A percentile compares a stretch with the other conserved stretches of the same genome.
Evolutionary conservation across 345 rosid species (phyloP).

Genomic region (rapeseed (Brassica napus)): Da-Ae NC_063451.1:42598001-42598500

Average conservation of each 20-base stretch:
- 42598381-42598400: background rate
- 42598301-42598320: constrained; percentile 96
- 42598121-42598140: constrained; percentile 75
- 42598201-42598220: background rate
- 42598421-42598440: background rate
- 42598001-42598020: background rate
- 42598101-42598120: constrained; percentile 76
- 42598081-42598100: constrained; percentile 63
- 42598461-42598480: constrained; percentile 87
- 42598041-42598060: constrained; percentile 49
- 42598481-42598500: constrained; percentile 76
- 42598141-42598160: constrained; percentile 84
- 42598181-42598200: constrained; percentile 67
- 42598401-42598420: background rate
- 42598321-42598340: constrained; percentile 98
- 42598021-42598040: background rate
- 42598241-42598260: constrained; percentile 68
- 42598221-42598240: constrained; percentile 24
- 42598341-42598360: constrained; percentile 91
- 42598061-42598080: constrained; percentile 63
- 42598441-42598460: background rate
- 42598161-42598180: constrained; percentile 92
- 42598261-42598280: constrained; percentile 84
- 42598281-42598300: constrained; percentile 98
- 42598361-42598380: constrained; percentile 39